Evolutionary conservation across 2,329 filamentous ascomycete species (phyloP), one percentile per base, ranked within the genome.

Genomic region (Samsoniella hepiali): DNA sequence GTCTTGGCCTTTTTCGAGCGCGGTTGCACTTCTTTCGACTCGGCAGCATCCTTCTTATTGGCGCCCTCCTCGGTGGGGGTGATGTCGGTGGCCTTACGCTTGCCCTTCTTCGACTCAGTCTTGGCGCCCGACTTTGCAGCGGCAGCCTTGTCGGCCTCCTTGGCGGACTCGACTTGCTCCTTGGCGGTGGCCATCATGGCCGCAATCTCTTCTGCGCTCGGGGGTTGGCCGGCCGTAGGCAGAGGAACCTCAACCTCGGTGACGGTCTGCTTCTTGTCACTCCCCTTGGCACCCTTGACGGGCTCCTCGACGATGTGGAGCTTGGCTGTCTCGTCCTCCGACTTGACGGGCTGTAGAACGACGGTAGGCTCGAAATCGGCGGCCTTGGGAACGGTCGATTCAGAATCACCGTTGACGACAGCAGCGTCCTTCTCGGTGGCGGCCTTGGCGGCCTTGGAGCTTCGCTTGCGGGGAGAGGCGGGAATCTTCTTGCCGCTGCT

Each of bases 181-280:
- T 89, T 92, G 38, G 95, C 95, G 71, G 91, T 88, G 34, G 88
- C 88, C 64, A 98, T 89, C 89, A 97, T 93, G 62, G 88, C 85
- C 63, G 90, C 84, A 1, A 93, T 88, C 70, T 95, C 90, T 67
- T 93, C 90, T 0, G 91, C 87, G 13, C 88, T 85, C 0, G 90
- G 88, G 9, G 93, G 82, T 65, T 91, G 86, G 60, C 83, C 84
- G 10, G 86, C 82, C 4, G 71, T 74, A 8, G 75, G 71, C 31
- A 84, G 69, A 15, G 93, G 91, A 72, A 95, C 82, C 67, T 95
- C 90, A 11, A 95, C 81, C 66, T 89, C 89, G 56, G 94, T 87
- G 54, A 88, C 87, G 7, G 89, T 93, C 68, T 86, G 86, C 63
- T 88, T 90, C 1, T 85, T 86, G 73, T 92, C 88, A 4, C 84